Base-by-base conservation (phyloP, 1,284 basidiomycete species). In the Xanthoconium separans region DNA sequence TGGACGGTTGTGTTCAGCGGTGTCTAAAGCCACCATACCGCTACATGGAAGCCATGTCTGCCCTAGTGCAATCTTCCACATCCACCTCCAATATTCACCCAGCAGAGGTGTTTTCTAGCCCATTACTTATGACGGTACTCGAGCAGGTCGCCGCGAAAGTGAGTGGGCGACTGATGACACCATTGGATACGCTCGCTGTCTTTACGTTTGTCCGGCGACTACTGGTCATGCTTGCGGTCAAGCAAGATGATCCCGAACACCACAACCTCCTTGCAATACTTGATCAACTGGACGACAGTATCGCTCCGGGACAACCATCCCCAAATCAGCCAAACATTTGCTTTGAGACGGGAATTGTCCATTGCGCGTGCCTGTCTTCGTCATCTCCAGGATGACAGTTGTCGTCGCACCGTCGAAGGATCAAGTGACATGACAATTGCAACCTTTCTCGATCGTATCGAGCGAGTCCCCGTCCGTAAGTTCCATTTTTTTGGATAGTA, bases 1-100 rank as follows among this genome's bases (percentile, higher is more conserved):
- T 97, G 13, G 95, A 98, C 62, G 91, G 95, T 44, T 96, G 92
- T 64, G 76, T 91, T 8, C 85, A 89, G 53, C 81, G 92, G n/a
- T 93, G 88, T 60, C 65, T 87, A 58, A 94, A 91, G 72, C 90
- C 87, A 1, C 91, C 93, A 0, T 92, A 95, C 69, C 82, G 85
- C 36, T 98, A 97, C 67, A 78, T 96, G 51, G 95, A 98, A 64
- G 84, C 87, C 12, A 50, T 72, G 60, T 44, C 54, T 5, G 45
- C 58, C 60, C 55, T 61, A 6, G 53, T 53, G 4, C 57, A 58
- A 46, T 55, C 58, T 3, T 44, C 56, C 5, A 20, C 54, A 12
- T 46, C 46, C 4, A 34, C 33, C 5, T 12, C 44, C 12, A 31
- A 58, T 30, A 43, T 44, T 9, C 47, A 56, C 13, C 46, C 12